phyloP scores from a whole-genome alignment of 352 stramenopile species.

The Phytophthora pistaciae region DNA sequence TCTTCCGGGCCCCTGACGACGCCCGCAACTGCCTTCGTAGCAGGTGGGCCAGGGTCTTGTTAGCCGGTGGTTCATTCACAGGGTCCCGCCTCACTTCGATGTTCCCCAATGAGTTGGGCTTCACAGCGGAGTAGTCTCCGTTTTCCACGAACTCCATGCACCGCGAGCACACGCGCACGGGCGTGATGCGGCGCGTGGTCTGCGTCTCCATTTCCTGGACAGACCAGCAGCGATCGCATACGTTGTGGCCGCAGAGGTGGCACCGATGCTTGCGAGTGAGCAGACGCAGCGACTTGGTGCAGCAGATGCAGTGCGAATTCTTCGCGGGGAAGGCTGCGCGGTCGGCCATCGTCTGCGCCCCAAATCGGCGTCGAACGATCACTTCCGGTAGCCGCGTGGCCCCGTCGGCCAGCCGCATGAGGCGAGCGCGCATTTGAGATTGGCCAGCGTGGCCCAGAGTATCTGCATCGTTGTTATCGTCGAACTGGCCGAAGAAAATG shows the following conservation, averaged over 20 bases:
- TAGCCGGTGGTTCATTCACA: slow-evolving; percentile 18
- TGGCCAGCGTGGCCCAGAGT: slow-evolving; percentile 6
- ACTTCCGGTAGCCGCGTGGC: slow-evolving; percentile 34
- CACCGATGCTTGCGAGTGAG: slow-evolving; percentile 39
- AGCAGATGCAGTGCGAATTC: slow-evolving; percentile 42
- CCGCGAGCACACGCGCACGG: slow-evolving; percentile 48
- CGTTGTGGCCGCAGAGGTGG: slow-evolving; percentile 40
- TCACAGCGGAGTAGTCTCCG: slow-evolving; percentile 50
- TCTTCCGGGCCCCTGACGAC: slow-evolving; percentile 34
- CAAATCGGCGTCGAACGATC: slow-evolving; percentile 36
- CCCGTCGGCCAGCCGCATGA: slow-evolving; percentile 44
- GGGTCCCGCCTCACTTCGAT: slow-evolving; percentile 29
- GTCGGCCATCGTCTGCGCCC: slow-evolving; percentile 35
- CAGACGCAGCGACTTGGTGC: slow-evolving; percentile 39
- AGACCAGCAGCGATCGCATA: slow-evolving; percentile 42
- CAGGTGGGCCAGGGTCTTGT: slow-evolving; percentile 28
- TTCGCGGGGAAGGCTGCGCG: slow-evolving; percentile 22
- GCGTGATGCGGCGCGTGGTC: slow-evolving; percentile 21
- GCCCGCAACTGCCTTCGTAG: slow-evolving; percentile 30
- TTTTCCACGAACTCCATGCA: slow-evolving; percentile 63
- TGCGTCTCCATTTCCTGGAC: slow-evolving; percentile 40
- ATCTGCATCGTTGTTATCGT: slow-evolving; percentile 5
- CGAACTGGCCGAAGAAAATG: slow-evolving; percentile 46
- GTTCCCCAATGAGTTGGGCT: slow-evolving; percentile 17
- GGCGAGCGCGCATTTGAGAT: slow-evolving; percentile 32